A percentile compares a stretch with the other conserved stretches of the same genome.
Evolutionary conservation across 768 basidiomycete species (phyloP).

Genomic region (Phlebiopsis gigantea): DNA sequence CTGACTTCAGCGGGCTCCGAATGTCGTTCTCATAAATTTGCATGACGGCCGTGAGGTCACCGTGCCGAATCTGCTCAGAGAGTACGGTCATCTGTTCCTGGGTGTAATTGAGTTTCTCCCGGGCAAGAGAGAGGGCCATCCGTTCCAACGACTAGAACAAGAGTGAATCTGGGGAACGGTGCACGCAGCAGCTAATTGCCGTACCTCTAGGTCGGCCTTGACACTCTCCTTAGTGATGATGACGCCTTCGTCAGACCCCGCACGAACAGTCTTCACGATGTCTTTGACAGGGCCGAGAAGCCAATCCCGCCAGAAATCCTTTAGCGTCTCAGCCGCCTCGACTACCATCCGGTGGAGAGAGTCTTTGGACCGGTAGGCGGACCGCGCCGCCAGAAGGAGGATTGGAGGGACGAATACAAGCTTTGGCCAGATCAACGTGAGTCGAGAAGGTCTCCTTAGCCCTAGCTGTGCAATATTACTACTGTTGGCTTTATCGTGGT

Average conservation of each 20-base stretch:
- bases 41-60: conserved; percentile 85
- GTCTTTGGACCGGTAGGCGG: conserved; percentile 53
- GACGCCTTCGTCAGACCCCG: conserved; percentile 69
- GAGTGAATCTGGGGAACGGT: not conserved
- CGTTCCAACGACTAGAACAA: conserved; percentile 74
- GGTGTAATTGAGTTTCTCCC: conserved; percentile 69
- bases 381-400: conserved; percentile 42
- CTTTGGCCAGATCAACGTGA: conserved; percentile 78
- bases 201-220: conserved; percentile 76
- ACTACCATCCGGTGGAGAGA: conserved; percentile 48
- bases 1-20: conserved; percentile 78
- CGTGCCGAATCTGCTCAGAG: conserved; percentile 59
- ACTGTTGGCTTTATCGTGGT: not conserved
- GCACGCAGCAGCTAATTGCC: conserved; percentile 12
- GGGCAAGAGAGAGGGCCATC: conserved; percentile 83
- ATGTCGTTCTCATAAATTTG: conserved; percentile 91
- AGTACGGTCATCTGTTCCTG: conserved; percentile 61
- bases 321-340: conserved; percentile 62
- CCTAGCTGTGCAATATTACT: conserved; percentile 18
- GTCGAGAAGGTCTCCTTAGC: conserved; percentile 61
- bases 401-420: conserved; percentile 74
- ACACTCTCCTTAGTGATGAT: conserved; percentile 82
- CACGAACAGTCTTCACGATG: conserved; percentile 76
- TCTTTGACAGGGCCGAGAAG: conserved; percentile 81
- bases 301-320: conserved; percentile 78